A percentile compares a stretch with the other conserved stretches of the same genome.
Evolutionary conservation across 331 rosid genomes (phyloP).

Genomic region (Rosa hybrid): DNA sequence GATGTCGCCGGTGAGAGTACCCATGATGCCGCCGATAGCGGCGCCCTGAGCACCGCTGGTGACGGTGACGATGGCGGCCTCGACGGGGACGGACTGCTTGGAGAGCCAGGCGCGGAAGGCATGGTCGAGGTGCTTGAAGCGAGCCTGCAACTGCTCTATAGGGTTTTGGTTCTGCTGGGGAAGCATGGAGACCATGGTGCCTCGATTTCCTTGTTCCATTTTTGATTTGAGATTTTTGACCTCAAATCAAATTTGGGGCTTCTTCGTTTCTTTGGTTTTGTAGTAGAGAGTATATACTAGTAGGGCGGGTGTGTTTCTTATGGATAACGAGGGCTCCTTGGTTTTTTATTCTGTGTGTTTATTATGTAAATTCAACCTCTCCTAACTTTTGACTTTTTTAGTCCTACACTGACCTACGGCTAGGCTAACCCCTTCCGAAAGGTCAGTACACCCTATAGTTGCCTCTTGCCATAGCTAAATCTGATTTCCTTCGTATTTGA

Average conservation of each 20-base stretch:
- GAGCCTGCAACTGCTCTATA: conserved; percentile 61
- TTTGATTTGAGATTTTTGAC: not conserved
- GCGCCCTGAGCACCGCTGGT: conserved; percentile 96
- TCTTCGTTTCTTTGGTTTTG: not conserved
- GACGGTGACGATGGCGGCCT: conserved; percentile 82
- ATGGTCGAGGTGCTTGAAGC: conserved; percentile 61
- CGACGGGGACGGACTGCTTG: conserved; percentile 80
- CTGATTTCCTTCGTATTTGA: too few species aligned
- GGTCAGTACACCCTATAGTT: too few species aligned
- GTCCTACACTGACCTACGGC: too few species aligned
- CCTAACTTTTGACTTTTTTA: not conserved
- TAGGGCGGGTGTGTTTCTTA: not conserved
- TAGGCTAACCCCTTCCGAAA: too few species aligned
- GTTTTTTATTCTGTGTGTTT: not conserved
- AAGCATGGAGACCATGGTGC: conserved; percentile 35
- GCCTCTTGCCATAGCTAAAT: too few species aligned
- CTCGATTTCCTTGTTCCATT: conserved; percentile 81
- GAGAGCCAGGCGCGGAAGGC: conserved; percentile 70
- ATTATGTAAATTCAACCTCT: not conserved
- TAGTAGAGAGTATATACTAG: not conserved
- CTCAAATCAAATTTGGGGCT: not conserved
- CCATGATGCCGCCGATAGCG: conserved; percentile 87
- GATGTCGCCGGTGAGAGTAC: conserved; percentile 69
- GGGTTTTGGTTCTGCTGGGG: conserved; percentile 78
- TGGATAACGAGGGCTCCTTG: conserved; percentile 3